Base-by-base conservation (phyloP, 1,284 basidiomycete species). In the Fomitiporia mediterranea region DNA sequence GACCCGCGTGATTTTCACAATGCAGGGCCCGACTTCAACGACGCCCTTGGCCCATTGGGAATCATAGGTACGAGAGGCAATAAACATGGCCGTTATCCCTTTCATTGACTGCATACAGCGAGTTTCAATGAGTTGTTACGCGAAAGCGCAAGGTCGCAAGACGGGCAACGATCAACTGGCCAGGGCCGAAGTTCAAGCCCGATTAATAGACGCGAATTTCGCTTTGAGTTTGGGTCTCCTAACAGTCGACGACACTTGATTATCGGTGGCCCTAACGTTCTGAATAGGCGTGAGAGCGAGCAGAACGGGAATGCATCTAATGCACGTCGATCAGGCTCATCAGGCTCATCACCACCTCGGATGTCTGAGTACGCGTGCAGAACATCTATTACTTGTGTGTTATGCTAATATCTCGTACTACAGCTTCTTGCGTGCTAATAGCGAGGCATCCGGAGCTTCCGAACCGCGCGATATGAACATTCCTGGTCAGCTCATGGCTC, bases 1-100 rank as follows among this genome's bases (percentile, higher is more conserved):
- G 87, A 91, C 71, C 88, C 89, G 34, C 81, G 89, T 52, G 69
- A 76, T 46, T 88, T 84, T 65, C 75, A 77, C 35, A 64, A 65
- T 39, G 64, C 60, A n/a, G 65, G 61, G 2, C 64, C 63, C 39
- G 51, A 37, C 4, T 30, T 51, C 23, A n/a, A 47, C 25, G 42
- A 37, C 23, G n/a, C 43, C 1, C 23, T 57, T 21, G 50, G 51
- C 27, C 44, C 44, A 15, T 30, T 46, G 9, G 25, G 25, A n/a
- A 19, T 46, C 25, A 19, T 46, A 15, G 50, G 35, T 51, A 9
- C n/a, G n/a, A n/a, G n/a, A n/a, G n/a, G n/a, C n/a, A n/a, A n/a
- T n/a, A n/a, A n/a, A n/a, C n/a, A n/a, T n/a, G n/a, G n/a, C n/a
- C n/a, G n/a, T n/a, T n/a, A n/a, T n/a, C n/a, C n/a, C n/a, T n/a